Conservation (phyloP, 2,329 filamentous ascomycete genomes). For the Aspergillus unguis region DNA sequence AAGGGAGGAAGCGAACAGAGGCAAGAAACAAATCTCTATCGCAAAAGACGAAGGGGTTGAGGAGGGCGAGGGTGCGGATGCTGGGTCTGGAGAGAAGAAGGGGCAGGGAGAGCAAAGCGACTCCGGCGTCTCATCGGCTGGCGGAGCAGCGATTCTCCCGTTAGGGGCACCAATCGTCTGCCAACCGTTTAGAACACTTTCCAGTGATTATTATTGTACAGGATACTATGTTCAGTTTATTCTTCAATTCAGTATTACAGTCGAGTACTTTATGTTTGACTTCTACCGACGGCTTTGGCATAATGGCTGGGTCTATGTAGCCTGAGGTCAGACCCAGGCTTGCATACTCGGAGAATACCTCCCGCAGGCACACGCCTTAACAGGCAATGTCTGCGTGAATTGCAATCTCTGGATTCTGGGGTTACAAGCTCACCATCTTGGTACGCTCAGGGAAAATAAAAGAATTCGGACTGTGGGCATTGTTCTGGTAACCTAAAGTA, state of each 20-base stretch:
- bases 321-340: neutral
- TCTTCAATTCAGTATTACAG: no score
- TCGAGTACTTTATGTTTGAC: no score
- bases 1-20: slow-evolving; percentile 12
- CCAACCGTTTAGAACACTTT: neutral
- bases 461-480: neutral
- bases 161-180: neutral
- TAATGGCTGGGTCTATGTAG: no score
- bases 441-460: neutral
- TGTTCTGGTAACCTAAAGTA: neutral
- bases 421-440: neutral
- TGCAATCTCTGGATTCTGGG: neutral
- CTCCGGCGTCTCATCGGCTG: slow-evolving; percentile 24
- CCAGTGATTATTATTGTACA: neutral
- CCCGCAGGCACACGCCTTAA: neutral
- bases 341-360: neutral
- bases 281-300: no score
- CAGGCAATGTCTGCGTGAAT: neutral
- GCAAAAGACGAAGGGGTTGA: slow-evolving; percentile 3
- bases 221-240: neutral
- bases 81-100: slow-evolving; percentile 11
- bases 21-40: slow-evolving; percentile 6
- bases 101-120: slow-evolving; percentile 11
- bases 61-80: neutral
- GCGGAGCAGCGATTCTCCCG: neutral